phyloP scores from a whole-genome alignment of 75 land plant genomes.

The Cunninghamia lanceolata region DNA sequence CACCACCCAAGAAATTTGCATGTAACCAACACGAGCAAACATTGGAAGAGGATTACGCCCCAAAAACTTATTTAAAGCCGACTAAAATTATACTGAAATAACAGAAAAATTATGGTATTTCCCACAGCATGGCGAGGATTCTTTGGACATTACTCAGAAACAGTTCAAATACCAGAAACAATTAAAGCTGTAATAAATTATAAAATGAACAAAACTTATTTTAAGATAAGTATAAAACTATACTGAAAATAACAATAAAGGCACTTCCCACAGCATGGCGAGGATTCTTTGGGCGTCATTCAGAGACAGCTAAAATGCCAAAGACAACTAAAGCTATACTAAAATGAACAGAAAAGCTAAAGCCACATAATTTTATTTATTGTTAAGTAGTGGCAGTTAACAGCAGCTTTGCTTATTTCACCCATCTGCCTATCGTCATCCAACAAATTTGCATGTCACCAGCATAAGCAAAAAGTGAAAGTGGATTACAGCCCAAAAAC shows the following conservation, averaged over 20 bases:
- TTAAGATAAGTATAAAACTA: not conserved
- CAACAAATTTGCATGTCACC: not conserved
- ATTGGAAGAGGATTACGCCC: not conserved
- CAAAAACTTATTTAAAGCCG: not conserved
- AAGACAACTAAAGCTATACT: not conserved
- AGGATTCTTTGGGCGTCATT: not conserved
- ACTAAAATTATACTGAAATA: not conserved
- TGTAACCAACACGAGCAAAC: not conserved
- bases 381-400: slow-evolving; percentile 66
- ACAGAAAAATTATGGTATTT: not conserved
- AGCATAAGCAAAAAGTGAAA: not conserved
- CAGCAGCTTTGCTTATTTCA: slow-evolving; percentile 68
- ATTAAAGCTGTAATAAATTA: not conserved
- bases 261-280: not conserved
- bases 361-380: slow-evolving; percentile 75
- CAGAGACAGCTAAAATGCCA: not conserved
- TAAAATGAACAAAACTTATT: not conserved
- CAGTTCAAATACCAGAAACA: not conserved
- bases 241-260: not conserved
- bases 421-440: slow-evolving; percentile 50
- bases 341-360: slow-evolving; percentile 16
- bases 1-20: not conserved
- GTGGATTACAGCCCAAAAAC: no score
- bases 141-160: not conserved
- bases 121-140: not conserved